Evolutionary conservation across 1,284 basidiomycete genomes (phyloP), one percentile per base, ranked within the genome.

Genomic region (Laetiporus sulphureus): DNA sequence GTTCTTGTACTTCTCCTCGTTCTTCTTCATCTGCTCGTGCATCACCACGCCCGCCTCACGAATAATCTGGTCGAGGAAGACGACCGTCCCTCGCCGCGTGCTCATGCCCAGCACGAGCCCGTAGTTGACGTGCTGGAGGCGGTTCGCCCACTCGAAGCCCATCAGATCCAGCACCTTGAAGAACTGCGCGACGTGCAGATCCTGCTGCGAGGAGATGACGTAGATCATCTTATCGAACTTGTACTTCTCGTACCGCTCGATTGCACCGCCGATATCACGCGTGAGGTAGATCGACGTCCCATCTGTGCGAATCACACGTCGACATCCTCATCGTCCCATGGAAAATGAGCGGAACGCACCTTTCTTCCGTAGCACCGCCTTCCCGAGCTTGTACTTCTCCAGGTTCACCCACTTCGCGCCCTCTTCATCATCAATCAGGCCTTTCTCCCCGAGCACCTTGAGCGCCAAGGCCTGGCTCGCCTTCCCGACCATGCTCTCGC

Each of bases 191-290:
- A 92, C 73, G 62, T 99, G 94, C 18, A 98, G 73, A 52, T 95
- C 88, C 65, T 99, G 96, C 60, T 96, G 93, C n/a, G 86, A 80
- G 1, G 91, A 83, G 35, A 96, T 81, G 58, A 97, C 92, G 66
- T 95, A 95, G 60, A 98, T 88, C 89, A 97, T 95, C 72, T 97
- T 97, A 78, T 99, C 93, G 55, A 97, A 96, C 46, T 87, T 78
- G 73, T 92, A 92, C 61, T 88, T 83, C 53, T 91, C 83, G 69
- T 84, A 92, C 51, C 95, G 88, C 69, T 98, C 89, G 53, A 88
- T 84, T 0, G 94, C 93, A 34, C 85, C 95, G 34, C 85, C 95
- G 49, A 99, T 91, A 66, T 99, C 95, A 48, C 95, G 90, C n/a
- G 94, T 97, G 49, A 99, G 82, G 68, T 99, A 99, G 53, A 98